Conservation (phyloP, 371 early-diverging fungal genomes). For the Apophysomyces variabilis region DNA sequence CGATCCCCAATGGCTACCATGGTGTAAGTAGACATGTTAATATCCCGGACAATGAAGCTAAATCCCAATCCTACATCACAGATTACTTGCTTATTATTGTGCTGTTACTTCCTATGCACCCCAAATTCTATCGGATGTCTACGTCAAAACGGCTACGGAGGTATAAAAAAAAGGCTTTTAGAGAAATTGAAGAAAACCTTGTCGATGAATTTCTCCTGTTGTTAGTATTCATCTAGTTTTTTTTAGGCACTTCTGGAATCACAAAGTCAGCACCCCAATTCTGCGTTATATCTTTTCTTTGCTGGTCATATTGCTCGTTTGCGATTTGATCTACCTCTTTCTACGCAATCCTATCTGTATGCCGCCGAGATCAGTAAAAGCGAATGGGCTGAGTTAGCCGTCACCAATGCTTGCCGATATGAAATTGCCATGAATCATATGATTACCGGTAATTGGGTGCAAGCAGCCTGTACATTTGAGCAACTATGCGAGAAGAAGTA, state of each 20-base stretch:
- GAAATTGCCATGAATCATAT: conserved; percentile 64
- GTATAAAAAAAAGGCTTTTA: conserved; percentile 11
- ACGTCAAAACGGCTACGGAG: conserved; percentile 54
- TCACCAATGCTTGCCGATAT: conserved; percentile 57
- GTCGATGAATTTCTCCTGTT: too few relatives aligned
- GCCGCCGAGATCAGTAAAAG: conserved; percentile 43
- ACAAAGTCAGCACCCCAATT: conserved; percentile 57
- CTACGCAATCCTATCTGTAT: conserved; percentile 56
- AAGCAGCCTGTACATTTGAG: conserved; percentile 53
- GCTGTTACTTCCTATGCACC: conserved; percentile 39
- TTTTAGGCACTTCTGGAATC: conserved; percentile 53
- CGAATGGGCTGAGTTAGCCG: conserved; percentile 54
- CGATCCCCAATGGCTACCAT: conserved; percentile 62
- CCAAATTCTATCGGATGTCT: conserved; percentile 35
- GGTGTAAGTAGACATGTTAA: conserved; percentile 32
- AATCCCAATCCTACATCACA: conserved; percentile 10
- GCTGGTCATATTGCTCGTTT: conserved; percentile 57
- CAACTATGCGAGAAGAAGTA: conserved; percentile 55
- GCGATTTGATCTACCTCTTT: conserved; percentile 49
- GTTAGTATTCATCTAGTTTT: too few relatives aligned
- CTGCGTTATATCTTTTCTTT: conserved; percentile 61
- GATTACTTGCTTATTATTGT: conserved; percentile 46
- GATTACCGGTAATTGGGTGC: conserved; percentile 57
- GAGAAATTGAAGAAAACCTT: too few relatives aligned
- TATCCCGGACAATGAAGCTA: neutral